phyloP scores from a whole-genome alignment of 768 basidiomycete genomes.

The Suillus ampliporus region DNA sequence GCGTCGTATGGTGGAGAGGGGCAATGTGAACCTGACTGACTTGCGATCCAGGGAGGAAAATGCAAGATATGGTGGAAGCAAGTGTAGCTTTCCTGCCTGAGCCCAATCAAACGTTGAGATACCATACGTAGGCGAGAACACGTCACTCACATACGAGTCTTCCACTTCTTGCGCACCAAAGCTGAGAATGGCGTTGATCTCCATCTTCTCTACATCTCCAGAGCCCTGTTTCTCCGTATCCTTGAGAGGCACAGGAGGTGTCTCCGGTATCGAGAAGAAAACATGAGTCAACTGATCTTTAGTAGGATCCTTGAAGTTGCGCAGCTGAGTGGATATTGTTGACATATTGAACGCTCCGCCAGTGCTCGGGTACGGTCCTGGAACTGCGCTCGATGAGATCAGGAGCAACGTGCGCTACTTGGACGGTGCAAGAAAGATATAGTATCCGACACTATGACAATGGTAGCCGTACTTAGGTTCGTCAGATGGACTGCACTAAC shows the following conservation, averaged over 20 bases:
- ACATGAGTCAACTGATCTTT: conserved; percentile 85
- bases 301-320: conserved; percentile 91
- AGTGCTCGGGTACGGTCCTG: conserved; percentile 7
- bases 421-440: conserved; percentile 10
- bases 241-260: conserved; percentile 22
- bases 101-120: conserved; percentile 7
- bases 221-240: conserved; percentile 33
- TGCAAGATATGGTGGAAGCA: conserved; percentile 88
- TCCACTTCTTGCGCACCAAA: conserved; percentile 80
- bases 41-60: conserved; percentile 92
- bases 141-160: conserved; percentile 85
- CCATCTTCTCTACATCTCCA: conserved; percentile 69
- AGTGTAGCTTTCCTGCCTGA: conserved; percentile 90
- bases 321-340: conserved; percentile 85
- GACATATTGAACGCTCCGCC: conserved; percentile 52
- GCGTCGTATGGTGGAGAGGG: conserved; percentile 88
- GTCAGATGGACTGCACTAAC: not conserved
- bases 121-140: conserved; percentile 2
- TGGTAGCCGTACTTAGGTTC: conserved; percentile 5
- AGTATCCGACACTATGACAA: conserved; percentile 4
- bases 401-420: conserved; percentile 2
- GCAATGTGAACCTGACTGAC: conserved; percentile 89
- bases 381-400: conserved; percentile 9
- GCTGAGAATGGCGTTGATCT: conserved; percentile 88
- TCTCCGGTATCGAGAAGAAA: conserved; percentile 84